Conservation (phyloP, 495 filamentous ascomycete genomes). For the Lichina pygmaea region DNA sequence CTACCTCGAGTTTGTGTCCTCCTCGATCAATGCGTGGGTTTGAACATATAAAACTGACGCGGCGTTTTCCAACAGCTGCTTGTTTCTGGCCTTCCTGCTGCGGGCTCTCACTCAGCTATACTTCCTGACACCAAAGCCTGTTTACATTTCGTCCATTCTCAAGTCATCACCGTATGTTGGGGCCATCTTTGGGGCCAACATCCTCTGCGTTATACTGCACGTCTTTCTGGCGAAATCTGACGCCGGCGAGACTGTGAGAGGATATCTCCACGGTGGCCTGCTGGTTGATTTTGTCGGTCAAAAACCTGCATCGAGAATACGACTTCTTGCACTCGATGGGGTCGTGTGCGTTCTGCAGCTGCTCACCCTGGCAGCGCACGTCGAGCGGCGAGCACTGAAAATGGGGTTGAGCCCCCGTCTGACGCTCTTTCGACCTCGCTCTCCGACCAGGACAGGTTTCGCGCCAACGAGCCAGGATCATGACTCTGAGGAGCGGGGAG, state of each 20-base stretch:
- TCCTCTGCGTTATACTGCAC: constrained; percentile 50
- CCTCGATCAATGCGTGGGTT: background rate
- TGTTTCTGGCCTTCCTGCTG: constrained; percentile 40
- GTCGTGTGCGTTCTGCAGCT: constrained; percentile 40
- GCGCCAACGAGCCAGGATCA: constrained; percentile 27
- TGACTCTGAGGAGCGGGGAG: constrained; percentile 61
- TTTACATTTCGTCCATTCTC: constrained; percentile 28
- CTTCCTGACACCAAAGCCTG: constrained; percentile 55
- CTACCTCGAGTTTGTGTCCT: constrained; percentile 55
- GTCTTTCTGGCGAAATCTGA: constrained; percentile 29
- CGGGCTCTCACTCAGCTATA: constrained; percentile 45
- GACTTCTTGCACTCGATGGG: constrained; percentile 36
- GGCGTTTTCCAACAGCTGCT: constrained; percentile 30
- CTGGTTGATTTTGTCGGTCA: constrained; percentile 78
- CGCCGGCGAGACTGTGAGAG: constrained; percentile 48
- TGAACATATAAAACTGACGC: background rate
- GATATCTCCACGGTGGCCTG: constrained; percentile 63
- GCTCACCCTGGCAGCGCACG: constrained; percentile 43
- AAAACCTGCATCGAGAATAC: constrained; percentile 37
- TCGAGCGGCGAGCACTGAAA: constrained; percentile 33
- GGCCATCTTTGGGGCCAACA: constrained; percentile 40
- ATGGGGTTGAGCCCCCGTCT: background rate
- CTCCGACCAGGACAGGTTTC: constrained; percentile 3
- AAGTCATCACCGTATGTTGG: constrained; percentile 36
- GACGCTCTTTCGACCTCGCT: background rate